phyloP scores from a whole-genome alignment of 768 basidiomycete genomes.

The Rhodotorula babjevae region DNA sequence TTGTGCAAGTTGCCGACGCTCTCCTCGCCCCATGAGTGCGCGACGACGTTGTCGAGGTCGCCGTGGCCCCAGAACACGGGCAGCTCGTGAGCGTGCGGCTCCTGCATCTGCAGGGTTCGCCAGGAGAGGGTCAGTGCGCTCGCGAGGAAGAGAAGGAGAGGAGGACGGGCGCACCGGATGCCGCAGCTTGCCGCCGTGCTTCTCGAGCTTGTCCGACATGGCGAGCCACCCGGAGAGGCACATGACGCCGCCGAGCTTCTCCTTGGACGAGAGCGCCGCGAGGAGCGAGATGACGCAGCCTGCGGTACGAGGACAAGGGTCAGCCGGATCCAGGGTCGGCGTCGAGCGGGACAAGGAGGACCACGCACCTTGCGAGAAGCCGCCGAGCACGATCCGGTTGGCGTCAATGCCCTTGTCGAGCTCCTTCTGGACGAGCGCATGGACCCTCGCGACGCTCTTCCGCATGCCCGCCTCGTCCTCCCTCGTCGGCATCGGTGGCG shows the following conservation, averaged over 20 bases:
- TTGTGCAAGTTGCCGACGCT: background rate
- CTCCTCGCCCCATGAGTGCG: background rate
- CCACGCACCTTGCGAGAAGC: constrained; percentile 4
- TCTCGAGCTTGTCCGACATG: background rate
- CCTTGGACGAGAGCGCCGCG: background rate
- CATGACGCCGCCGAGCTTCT: background rate
- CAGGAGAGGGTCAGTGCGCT: background rate
- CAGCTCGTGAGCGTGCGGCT: background rate
- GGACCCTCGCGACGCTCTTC: background rate
- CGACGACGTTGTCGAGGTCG: background rate
- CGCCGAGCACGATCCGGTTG: background rate
- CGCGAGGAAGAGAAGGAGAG: background rate
- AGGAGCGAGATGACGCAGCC: background rate
- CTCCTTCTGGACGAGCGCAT: background rate
- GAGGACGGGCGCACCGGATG: background rate
- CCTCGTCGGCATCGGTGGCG: background rate
- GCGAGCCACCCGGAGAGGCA: background rate
- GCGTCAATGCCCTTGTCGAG: background rate
- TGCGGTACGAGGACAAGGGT: background rate
- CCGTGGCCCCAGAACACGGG: background rate
- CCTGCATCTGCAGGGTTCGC: background rate
- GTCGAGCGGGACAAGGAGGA: too few relatives aligned
- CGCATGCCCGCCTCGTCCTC: background rate
- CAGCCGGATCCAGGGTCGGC: too few relatives aligned
- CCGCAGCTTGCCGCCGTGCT: background rate